Percentiles rank a stretch among this genome's conserved stretches.
These are phyloP conservation scores for Infundibulicybe gibba DNA, from an alignment of 768 basidiomycete species.

Conservation along the genomic window DNA sequence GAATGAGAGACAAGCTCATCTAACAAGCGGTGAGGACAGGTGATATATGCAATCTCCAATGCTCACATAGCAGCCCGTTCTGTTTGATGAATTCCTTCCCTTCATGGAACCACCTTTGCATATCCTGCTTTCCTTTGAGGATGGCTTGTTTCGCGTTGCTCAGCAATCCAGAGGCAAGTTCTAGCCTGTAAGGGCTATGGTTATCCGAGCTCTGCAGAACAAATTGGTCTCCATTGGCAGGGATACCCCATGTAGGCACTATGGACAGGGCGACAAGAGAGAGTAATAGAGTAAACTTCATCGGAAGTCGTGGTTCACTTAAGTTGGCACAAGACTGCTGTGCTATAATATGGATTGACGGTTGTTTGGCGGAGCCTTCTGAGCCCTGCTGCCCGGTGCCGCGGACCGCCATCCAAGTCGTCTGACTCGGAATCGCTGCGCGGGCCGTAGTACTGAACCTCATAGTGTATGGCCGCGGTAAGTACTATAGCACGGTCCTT, in stretches of 20 bases:
- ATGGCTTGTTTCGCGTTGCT: conserved; percentile 40
- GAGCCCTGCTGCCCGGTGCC: too few relatives aligned
- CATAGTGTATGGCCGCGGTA: too few relatives aligned
- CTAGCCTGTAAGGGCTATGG: conserved; percentile 11
- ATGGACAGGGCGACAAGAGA: not conserved
- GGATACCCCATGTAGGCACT: too few relatives aligned
- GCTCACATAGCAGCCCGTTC: conserved; percentile 70
- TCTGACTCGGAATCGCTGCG: too few relatives aligned
- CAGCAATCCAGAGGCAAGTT: conserved; percentile 24
- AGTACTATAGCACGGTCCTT: too few relatives aligned
- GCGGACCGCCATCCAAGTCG: too few relatives aligned
- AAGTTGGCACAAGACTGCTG: conserved; percentile 4
- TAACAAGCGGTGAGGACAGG: conserved; percentile 15
- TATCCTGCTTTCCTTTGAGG: conserved; percentile 39
- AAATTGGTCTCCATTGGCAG: too few relatives aligned
- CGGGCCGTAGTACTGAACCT: too few relatives aligned
- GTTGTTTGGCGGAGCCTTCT: too few relatives aligned
- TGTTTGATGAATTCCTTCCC: conserved; percentile 68
- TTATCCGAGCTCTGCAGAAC: conserved; percentile 10
- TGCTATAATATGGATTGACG: too few relatives aligned
- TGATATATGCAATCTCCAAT: not conserved
- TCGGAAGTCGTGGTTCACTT: not conserved
- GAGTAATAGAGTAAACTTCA: not conserved
- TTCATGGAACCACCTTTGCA: conserved; percentile 60
- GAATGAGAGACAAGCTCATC: conserved; percentile 66